Evolutionary conservation across 805 yeast species (phyloP).

Genomic region (Candida rishiriensis): DNA sequence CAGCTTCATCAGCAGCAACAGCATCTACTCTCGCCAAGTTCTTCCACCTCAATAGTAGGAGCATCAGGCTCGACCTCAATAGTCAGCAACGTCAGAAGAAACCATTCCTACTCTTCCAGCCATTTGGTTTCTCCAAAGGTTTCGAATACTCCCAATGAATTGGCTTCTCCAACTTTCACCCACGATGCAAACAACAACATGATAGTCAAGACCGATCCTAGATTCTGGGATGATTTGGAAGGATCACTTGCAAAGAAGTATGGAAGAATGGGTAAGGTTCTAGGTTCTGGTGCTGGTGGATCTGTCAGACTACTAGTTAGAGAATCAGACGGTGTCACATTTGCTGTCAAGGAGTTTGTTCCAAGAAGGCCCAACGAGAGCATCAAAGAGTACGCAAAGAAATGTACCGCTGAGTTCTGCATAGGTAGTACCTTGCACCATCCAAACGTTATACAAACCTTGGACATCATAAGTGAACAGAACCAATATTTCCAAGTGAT

Average conservation of each 20-base stretch:
- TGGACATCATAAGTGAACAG: constrained; percentile 67
- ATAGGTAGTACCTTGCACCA: constrained; percentile 80
- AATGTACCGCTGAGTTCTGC: constrained; percentile 85
- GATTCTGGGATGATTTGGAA: constrained; percentile 45
- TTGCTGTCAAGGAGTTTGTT: constrained; percentile 82
- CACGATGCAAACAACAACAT: constrained; percentile 37
- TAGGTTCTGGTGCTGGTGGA: constrained; percentile 89
- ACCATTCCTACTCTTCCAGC: constrained; percentile 18
- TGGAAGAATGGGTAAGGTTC: constrained; percentile 66
- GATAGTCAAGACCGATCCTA: constrained; percentile 34
- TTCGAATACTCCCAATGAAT: constrained; percentile 13
- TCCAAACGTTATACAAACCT: constrained; percentile 74
- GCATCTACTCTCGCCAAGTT: constrained; percentile 2
- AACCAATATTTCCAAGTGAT: constrained; percentile 74
- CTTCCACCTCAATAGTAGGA: constrained; percentile 1
- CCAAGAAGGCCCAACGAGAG: constrained; percentile 66
- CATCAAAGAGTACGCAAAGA: constrained; percentile 74
- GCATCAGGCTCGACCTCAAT: constrained; percentile 2
- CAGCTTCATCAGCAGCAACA: too few species aligned
- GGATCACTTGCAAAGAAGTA: constrained; percentile 55
- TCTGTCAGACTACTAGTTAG: constrained; percentile 69
- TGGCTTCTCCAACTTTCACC: constrained; percentile 33
- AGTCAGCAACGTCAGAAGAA: constrained; percentile 3
- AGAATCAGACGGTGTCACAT: constrained; percentile 63
- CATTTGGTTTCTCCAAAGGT: constrained; percentile 16